Percentiles rank a stretch among this genome's conserved stretches.
Evolutionary conservation across 768 basidiomycete genomes (phyloP).

Genomic region (Steccherinum ochraceum): DNA sequence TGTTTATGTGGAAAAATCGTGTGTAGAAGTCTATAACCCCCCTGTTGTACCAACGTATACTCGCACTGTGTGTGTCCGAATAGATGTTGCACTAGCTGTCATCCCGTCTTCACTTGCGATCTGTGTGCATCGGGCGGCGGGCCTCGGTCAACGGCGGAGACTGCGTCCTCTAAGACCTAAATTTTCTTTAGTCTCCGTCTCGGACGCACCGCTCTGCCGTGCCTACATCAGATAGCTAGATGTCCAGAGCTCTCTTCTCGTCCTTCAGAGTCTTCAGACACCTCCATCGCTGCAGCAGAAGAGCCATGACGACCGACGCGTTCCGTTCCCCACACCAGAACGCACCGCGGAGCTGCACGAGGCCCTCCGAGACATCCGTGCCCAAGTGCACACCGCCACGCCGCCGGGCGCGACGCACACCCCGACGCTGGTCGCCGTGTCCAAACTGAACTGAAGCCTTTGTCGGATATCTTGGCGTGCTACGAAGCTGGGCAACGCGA

Average conservation of each 20-base stretch:
- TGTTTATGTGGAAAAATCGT: no score
- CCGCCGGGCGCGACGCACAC: slow-evolving; percentile 15
- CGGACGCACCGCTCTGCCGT: neutral
- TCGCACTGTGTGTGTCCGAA: neutral
- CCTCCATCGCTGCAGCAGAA: neutral
- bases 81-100: slow-evolving; percentile 1
- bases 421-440: slow-evolving; percentile 75
- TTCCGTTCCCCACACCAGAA: slow-evolving; percentile 5
- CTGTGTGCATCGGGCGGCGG: neutral
- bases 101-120: neutral
- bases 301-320: neutral
- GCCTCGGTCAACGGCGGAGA: neutral
- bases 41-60: no score
- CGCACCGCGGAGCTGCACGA: slow-evolving; percentile 40
- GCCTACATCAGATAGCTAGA: neutral
- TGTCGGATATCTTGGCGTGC: slow-evolving; percentile 78
- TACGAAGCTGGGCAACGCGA: slow-evolving; percentile 78
- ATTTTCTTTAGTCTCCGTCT: no score
- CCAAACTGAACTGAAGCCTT: slow-evolving; percentile 89
- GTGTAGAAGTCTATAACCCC: neutral
- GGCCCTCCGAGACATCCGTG: slow-evolving; percentile 46
- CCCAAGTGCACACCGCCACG: slow-evolving; percentile 35
- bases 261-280: neutral
- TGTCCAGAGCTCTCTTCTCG: neutral
- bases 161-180: no score